A percentile compares a stretch with the other conserved stretches of the same genome.
Evolutionary conservation across 2,329 filamentous ascomycete species (phyloP).

Genomic region (Didymella pinodella): DNA sequence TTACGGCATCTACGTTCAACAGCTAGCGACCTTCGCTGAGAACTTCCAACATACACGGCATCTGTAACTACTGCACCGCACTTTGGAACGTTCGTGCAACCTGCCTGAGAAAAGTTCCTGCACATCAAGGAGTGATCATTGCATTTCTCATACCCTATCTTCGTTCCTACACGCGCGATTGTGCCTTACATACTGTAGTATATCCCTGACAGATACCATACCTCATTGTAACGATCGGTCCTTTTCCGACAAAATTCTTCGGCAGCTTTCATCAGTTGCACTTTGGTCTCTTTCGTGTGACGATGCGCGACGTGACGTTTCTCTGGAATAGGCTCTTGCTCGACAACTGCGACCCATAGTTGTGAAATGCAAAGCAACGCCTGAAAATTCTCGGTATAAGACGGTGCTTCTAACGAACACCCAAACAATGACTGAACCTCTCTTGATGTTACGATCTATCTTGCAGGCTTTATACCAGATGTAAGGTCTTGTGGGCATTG

Average conservation of each 20-base stretch:
- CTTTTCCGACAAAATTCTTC: slow-evolving; percentile 1
- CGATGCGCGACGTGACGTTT: neutral
- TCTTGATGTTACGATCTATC: neutral
- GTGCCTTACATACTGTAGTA: slow-evolving; percentile 17
- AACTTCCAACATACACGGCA: slow-evolving; percentile 5
- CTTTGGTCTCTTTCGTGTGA: neutral
- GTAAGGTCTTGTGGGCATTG: neutral
- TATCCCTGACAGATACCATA: slow-evolving; percentile 8
- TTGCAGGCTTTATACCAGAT: neutral
- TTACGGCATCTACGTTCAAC: neutral
- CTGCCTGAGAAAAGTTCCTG: neutral
- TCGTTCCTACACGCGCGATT: slow-evolving; percentile 1
- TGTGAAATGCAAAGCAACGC: neutral
- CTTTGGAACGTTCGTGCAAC: neutral
- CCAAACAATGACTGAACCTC: neutral
- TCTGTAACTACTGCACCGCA: slow-evolving; percentile 2
- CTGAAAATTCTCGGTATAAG: neutral
- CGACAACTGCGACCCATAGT: neutral
- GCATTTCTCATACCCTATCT: neutral
- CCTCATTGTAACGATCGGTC: neutral
- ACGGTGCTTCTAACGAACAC: neutral
- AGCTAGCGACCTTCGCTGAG: neutral
- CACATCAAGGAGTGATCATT: neutral
- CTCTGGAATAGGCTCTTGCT: slow-evolving; percentile 1
- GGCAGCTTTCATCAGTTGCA: neutral